Conservation (phyloP, 495 filamentous ascomycete species). For the Letharia columbiana region DNA sequence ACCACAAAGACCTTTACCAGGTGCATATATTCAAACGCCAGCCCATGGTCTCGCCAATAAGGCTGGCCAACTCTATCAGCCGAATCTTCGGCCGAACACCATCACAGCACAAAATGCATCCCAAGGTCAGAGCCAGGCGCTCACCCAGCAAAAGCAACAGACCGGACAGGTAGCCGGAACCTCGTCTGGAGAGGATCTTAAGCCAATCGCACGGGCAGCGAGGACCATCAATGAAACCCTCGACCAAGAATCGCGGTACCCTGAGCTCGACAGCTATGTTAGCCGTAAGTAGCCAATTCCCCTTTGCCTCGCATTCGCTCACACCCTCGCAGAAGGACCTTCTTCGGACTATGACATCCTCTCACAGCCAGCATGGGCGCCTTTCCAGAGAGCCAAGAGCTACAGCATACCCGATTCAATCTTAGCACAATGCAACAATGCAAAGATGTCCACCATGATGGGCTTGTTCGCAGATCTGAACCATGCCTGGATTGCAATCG, state of each 20-base stretch:
- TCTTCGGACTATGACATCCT: constrained; percentile 86
- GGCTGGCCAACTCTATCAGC: constrained; percentile 11
- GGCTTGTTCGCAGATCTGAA: constrained; percentile 87
- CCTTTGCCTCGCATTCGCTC: constrained; percentile 10
- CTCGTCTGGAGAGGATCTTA: constrained; percentile 16
- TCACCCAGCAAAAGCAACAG: constrained; percentile 17
- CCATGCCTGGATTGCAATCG: constrained; percentile 92
- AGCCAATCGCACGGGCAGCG: constrained; percentile 65
- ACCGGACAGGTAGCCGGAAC: constrained; percentile 8
- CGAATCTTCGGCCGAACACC: constrained; percentile 13
- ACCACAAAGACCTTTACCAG: constrained; percentile 58
- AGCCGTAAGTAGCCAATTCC: constrained; percentile 55
- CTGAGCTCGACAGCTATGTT: constrained; percentile 82
- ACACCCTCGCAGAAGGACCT: constrained; percentile 54
- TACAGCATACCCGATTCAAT: constrained; percentile 83
- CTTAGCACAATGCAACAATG: constrained; percentile 80
- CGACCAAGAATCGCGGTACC: constrained; percentile 66
- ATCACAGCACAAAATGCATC: constrained; percentile 14
- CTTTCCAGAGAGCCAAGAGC: constrained; percentile 73
- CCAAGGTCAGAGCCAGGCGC: constrained; percentile 21
- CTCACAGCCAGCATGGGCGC: constrained; percentile 61
- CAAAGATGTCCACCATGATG: constrained; percentile 76
- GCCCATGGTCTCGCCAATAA: constrained; percentile 30
- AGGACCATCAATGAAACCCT: constrained; percentile 75
- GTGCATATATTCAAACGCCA: constrained; percentile 66